Percentiles rank a stretch among this genome's conserved stretches.
Conservation (phyloP, 371 early-diverging fungal genomes). For the Capillidium rhysosporum region DNA sequence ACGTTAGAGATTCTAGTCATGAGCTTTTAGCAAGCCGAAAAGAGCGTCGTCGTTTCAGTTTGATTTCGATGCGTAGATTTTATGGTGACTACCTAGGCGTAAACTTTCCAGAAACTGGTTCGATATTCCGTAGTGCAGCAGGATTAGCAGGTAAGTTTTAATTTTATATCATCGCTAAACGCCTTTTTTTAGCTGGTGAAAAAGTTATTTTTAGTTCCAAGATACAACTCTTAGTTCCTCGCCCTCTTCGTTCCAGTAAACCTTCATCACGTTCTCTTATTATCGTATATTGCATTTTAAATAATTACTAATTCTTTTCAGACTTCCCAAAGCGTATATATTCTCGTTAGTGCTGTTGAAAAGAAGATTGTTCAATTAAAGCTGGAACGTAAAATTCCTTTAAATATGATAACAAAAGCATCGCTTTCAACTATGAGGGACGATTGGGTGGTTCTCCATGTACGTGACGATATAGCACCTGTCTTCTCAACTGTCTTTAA, state of each 20-base stretch:
- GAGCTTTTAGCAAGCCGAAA: constrained; percentile 76
- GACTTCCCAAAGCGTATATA: constrained; percentile 31
- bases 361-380: constrained; percentile 28
- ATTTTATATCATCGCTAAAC: too few relatives aligned
- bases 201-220: constrained; percentile 40
- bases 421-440: constrained; percentile 50
- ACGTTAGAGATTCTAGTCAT: constrained; percentile 81
- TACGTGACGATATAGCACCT: constrained; percentile 79
- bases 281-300: constrained; percentile 9
- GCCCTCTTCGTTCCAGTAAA: constrained; percentile 55
- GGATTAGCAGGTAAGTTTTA: too few relatives aligned
- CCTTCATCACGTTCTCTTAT: constrained; percentile 56
- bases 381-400: constrained; percentile 24
- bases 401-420: constrained; percentile 28
- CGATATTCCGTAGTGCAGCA: constrained; percentile 25
- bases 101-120: constrained; percentile 18
- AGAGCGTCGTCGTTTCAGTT: constrained; percentile 72
- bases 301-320: constrained; percentile 7
- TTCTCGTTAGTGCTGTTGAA: constrained; percentile 31
- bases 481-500: constrained; percentile 24
- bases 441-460: constrained; percentile 53
- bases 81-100: constrained; percentile 82
- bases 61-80: constrained; percentile 68
- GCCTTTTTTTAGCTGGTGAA: constrained; percentile 19
- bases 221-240: constrained; percentile 44